phyloP scores from a whole-genome alignment of 305 asterid genomes.

The Fraxinus xanthoxyloides region DNA sequence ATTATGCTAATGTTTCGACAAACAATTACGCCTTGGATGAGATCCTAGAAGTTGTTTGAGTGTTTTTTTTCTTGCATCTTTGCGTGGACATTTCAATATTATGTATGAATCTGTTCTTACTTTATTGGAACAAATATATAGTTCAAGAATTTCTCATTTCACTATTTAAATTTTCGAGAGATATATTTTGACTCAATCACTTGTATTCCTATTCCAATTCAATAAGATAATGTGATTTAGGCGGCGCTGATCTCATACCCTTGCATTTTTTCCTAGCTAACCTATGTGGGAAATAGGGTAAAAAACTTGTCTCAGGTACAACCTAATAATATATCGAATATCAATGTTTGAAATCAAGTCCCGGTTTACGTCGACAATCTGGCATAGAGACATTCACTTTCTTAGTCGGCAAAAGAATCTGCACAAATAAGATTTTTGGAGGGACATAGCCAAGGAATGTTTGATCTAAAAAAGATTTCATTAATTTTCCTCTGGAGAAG shows the following conservation, averaged over 20 bases:
- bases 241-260: not conserved
- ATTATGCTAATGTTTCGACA: conserved; percentile 70
- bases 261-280: not conserved
- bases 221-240: not conserved
- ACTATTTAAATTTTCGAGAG: not conserved
- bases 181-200: not conserved
- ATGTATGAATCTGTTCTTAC: not conserved
- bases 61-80: not conserved
- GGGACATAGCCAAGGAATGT: not conserved
- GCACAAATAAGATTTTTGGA: not conserved
- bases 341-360: not conserved
- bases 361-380: not conserved
- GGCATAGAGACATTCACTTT: not conserved
- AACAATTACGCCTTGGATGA: conserved; percentile 81
- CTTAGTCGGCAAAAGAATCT: not conserved
- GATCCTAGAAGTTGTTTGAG: conserved; percentile 42
- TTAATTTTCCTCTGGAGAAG: not conserved
- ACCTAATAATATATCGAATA: not conserved
- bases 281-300: too few species aligned
- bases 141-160: not conserved
- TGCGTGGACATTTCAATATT: not conserved
- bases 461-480: not conserved
- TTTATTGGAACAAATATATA: not conserved
- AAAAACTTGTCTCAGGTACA: too few species aligned
- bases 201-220: not conserved